Evolutionary conservation across 2,329 filamentous ascomycete genomes (phyloP).

Genomic region (Ascochyta fabae): DNA sequence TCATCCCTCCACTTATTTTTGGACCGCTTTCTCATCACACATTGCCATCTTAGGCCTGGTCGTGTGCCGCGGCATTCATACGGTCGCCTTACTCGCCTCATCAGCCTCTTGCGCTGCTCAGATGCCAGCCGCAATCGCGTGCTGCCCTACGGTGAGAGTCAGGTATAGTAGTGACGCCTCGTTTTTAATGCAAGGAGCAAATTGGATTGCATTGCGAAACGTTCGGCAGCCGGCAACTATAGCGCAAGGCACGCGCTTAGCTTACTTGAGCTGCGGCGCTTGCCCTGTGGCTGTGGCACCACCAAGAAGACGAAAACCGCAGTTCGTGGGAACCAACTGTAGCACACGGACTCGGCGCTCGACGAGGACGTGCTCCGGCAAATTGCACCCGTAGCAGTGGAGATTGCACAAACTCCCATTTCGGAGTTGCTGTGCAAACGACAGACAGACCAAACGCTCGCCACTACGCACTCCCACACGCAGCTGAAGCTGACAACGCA

Average conservation of each 20-base stretch:
- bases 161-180: conserved; percentile 1
- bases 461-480: not conserved
- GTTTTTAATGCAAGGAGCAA: conserved; percentile 10
- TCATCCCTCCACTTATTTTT: conserved; percentile 12
- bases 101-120: not conserved
- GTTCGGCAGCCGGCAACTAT: conserved; percentile 11
- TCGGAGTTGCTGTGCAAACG: not conserved
- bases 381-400: conserved; percentile 4
- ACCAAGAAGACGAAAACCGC: conserved; percentile 3
- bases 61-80: not conserved
- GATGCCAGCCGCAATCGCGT: not conserved
- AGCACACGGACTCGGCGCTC: conserved; percentile 1
- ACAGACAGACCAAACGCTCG: not conserved
- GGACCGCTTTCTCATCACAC: conserved; percentile 6
- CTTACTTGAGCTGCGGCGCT: conserved; percentile 2
- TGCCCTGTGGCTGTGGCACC: conserved; percentile 11
- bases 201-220: conserved; percentile 16
- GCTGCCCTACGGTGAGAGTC: not conserved
- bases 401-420: conserved; percentile 2
- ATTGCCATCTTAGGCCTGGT: conserved; percentile 6
- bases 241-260: conserved; percentile 9
- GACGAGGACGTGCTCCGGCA: not conserved
- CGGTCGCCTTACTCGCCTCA: conserved; percentile 1
- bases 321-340: conserved; percentile 1
- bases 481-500: not conserved